Conservation (phyloP, 2,329 filamentous ascomycete species). For the Fusarium praegraminearum region DNA sequence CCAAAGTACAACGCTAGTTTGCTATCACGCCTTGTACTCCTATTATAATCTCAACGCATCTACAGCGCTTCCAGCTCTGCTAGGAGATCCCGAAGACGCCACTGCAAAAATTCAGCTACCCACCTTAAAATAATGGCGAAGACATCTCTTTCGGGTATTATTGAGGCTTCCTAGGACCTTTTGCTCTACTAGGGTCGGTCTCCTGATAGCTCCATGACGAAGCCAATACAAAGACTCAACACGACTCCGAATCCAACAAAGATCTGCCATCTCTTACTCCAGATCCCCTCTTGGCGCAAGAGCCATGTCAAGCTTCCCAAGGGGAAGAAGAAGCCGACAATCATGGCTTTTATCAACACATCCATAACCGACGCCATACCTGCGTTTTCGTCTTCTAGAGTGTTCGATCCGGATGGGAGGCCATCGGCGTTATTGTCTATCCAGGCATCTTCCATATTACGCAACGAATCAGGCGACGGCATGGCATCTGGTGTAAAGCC, state of each 20-base stretch:
- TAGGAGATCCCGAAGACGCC: not conserved
- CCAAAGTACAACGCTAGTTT: slow-evolving; percentile 15
- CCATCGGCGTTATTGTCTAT: slow-evolving; percentile 75
- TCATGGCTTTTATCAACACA: slow-evolving; percentile 86
- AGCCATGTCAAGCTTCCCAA: slow-evolving; percentile 88
- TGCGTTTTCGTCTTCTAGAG: slow-evolving; percentile 61
- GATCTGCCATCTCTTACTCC: slow-evolving; percentile 84
- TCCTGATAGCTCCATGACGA: slow-evolving; percentile 65
- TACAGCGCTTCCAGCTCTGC: not conserved
- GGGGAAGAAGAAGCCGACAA: slow-evolving; percentile 96
- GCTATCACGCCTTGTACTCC: not conserved
- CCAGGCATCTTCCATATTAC: slow-evolving; percentile 88
- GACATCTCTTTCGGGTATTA: not conserved
- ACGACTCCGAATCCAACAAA: slow-evolving; percentile 88
- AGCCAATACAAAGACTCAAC: slow-evolving; percentile 81
- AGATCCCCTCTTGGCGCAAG: slow-evolving; percentile 87
- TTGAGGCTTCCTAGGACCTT: not conserved
- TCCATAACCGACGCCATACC: slow-evolving; percentile 73
- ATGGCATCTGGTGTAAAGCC: slow-evolving; percentile 90
- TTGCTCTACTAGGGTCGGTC: slow-evolving; percentile 45
- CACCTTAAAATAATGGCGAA: not conserved
- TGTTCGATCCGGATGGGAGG: slow-evolving; percentile 54
- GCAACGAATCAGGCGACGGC: slow-evolving; percentile 81
- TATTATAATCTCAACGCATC: not conserved
- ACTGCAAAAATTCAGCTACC: not conserved